phyloP scores from a whole-genome alignment of 768 basidiomycete species.

The Xerocomus spinulosus region DNA sequence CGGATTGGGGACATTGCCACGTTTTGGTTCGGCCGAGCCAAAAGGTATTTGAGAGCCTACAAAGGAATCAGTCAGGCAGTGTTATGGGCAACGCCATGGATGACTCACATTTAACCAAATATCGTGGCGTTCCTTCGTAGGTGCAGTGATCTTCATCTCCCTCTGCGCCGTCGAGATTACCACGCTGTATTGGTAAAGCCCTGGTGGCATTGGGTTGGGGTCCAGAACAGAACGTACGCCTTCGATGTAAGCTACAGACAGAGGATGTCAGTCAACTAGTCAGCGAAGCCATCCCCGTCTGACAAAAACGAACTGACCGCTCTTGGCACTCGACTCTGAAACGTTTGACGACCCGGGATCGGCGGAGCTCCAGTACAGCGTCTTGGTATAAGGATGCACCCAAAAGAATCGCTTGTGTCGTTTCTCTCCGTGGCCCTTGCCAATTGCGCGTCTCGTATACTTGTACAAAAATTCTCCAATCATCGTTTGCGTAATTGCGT shows the following conservation, averaged over 20 bases:
- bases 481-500: slow-evolving; percentile 99
- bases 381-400: slow-evolving; percentile 99
- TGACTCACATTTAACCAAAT: slow-evolving; percentile 86
- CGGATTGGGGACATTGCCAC: slow-evolving; percentile 25
- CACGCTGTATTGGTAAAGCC: slow-evolving; percentile 88
- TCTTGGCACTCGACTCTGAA: slow-evolving; percentile 92
- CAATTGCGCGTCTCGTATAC: slow-evolving; percentile 86
- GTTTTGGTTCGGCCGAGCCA: slow-evolving; percentile 60
- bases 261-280: slow-evolving; percentile 1
- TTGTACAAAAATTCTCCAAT: slow-evolving; percentile 99
- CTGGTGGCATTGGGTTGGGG: slow-evolving; percentile 93
- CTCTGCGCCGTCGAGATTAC: slow-evolving; percentile 88
- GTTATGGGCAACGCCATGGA: slow-evolving; percentile 2
- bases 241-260: slow-evolving; percentile 78
- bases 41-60: slow-evolving; percentile 87
- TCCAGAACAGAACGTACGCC: slow-evolving; percentile 89
- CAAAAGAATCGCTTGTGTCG: slow-evolving; percentile 97
- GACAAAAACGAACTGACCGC: slow-evolving; percentile 58
- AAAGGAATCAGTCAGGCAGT: slow-evolving; percentile 4
- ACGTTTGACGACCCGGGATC: slow-evolving; percentile 90
- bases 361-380: slow-evolving; percentile 92
- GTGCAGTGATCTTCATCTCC: slow-evolving; percentile 99
- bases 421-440: slow-evolving; percentile 85
- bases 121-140: slow-evolving; percentile 92
- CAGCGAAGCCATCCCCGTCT: slow-evolving; percentile 5